Evolutionary conservation across 805 yeast species (phyloP).

Genomic region (Kuraishia capsulata): DNA sequence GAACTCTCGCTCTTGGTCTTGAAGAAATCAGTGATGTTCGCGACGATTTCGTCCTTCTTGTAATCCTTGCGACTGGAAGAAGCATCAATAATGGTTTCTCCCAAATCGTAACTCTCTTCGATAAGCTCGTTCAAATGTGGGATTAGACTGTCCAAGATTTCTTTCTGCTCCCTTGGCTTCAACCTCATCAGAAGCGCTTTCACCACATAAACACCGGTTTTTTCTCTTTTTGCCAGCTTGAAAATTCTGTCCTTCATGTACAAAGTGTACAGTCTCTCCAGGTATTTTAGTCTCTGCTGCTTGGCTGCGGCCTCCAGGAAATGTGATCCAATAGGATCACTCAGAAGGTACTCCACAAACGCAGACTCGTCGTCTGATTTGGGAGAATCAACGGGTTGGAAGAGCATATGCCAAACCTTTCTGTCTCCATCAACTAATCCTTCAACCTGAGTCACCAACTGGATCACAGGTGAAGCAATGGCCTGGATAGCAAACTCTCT

Average conservation of each 20-base stretch:
- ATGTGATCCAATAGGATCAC: constrained; percentile 91
- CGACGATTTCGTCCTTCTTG: constrained; percentile 49
- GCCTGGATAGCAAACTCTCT: constrained; percentile 74
- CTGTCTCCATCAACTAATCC: constrained; percentile 72
- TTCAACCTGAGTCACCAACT: constrained; percentile 69
- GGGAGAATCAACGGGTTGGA: constrained; percentile 39
- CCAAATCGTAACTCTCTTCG: constrained; percentile 63
- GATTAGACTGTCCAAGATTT: constrained; percentile 52
- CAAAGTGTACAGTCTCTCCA: constrained; percentile 57
- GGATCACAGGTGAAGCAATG: constrained; percentile 82
- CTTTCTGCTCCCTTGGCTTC: constrained; percentile 52
- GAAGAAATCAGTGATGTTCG: constrained; percentile 35
- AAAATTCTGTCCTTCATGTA: constrained; percentile 70
- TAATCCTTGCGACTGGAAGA: constrained; percentile 50
- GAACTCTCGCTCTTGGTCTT: constrained; percentile 20
- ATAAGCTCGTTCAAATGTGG: constrained; percentile 58
- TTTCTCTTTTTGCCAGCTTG: constrained; percentile 70
- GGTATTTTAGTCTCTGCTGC: constrained; percentile 55
- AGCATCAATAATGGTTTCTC: constrained; percentile 56
- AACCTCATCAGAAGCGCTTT: constrained; percentile 60
- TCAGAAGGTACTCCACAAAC: constrained; percentile 72
- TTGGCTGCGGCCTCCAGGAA: constrained; percentile 69
- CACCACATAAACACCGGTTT: constrained; percentile 77
- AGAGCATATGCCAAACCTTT: constrained; percentile 57
- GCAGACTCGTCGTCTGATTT: constrained; percentile 59